These are phyloP conservation scores for Fusarium redolens DNA, from an alignment of 2,329 filamentous ascomycete genomes.

Conservation along the genomic window DNA sequence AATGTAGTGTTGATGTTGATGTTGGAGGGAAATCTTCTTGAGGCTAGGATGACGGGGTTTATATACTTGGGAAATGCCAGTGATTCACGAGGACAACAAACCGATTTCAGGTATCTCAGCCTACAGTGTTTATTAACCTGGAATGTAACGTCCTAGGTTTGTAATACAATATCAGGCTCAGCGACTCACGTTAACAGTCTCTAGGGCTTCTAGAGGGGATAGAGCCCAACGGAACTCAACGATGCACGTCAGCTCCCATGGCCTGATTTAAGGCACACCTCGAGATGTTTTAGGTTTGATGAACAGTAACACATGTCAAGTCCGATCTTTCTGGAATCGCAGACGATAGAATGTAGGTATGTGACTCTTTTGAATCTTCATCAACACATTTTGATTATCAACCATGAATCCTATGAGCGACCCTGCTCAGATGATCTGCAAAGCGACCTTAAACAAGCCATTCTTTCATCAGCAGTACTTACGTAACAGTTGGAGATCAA, in stretches of 20 bases:
- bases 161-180: no score
- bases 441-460: no score
- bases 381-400: background rate
- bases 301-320: accelerated
- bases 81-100: accelerated
- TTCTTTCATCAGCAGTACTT: no score
- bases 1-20: background rate
- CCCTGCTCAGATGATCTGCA: no score
- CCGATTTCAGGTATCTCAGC: accelerated
- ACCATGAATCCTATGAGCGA: accelerated
- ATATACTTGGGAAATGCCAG: background rate
- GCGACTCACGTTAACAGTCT: background rate
- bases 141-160: no score
- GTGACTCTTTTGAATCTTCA: background rate
- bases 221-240: background rate
- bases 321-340: accelerated
- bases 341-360: accelerated
- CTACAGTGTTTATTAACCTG: no score
- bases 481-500: no score
- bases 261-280: background rate
- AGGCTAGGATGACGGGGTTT: background rate
- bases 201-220: no score
- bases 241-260: no score
- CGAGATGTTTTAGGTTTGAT: accelerated
- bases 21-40: no score